Base-by-base conservation (phyloP, 2,329 filamentous ascomycete genomes). In the Aspergillus luchuensis region DNA sequence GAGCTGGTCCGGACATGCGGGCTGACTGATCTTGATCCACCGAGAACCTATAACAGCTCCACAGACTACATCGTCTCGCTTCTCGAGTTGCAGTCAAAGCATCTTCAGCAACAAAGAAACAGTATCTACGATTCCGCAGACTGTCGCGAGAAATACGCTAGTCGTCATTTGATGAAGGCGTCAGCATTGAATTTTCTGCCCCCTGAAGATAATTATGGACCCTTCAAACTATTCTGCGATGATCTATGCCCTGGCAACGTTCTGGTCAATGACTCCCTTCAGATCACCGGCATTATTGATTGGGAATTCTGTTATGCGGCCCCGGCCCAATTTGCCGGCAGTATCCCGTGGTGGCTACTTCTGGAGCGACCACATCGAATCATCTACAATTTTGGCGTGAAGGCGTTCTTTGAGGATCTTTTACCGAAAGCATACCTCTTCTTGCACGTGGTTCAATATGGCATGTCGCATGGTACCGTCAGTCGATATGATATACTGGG, bases 241-340 rank as follows among this genome's bases (percentile, higher is more conserved):
- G 69, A 71, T 59, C 55, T 74, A 11, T 60, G 67, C 11, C 71
- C 69, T 2, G 59, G 64, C 8, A 72, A 74, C 58, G 62, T 73
- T 4, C 62, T 73, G 2, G 57, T 69, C 5, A 61, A 72, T 48
- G 56, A 66, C 21, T 57, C 67, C 8, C 47, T 67, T 4, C 50
- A 63, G 4, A 60, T 69, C 19, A 58, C 60, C 1, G 67, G 60
- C 1, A 68, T 66, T 4, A 63, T 73, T n/a, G 71, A 73, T 57
- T 72, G 70, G 71, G 70, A 74, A 49, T 73, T 68, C 51, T 63
- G 61, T n/a, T 69, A 72, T 52, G 57, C 67, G 21, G 69, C 57
- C 4, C 67, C 65, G 2, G n/a, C 50, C 1, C 57, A 63, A 7
- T 69, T 70, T 38, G 57, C 66, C 1, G 57, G 64, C 10, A 60